Evolutionary conservation across 2,329 filamentous ascomycete genomes (phyloP).

Genomic region (Cercospora nicotianae): DNA sequence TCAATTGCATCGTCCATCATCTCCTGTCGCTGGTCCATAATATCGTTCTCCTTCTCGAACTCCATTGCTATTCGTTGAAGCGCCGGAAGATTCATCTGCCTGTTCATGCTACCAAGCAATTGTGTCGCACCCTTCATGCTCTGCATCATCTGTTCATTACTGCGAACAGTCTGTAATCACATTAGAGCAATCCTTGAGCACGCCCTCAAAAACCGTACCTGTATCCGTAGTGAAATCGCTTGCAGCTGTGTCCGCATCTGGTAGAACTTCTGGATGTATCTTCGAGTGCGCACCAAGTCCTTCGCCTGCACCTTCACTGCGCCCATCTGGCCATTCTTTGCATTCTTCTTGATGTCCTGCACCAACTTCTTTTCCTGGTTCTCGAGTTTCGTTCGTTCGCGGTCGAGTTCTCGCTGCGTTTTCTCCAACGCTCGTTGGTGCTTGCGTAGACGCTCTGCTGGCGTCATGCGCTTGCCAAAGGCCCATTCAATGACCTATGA

Average conservation of each 20-base stretch:
- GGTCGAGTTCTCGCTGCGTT: constrained; percentile 92
- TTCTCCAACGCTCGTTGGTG: constrained; percentile 97
- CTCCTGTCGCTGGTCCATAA: constrained; percentile 98
- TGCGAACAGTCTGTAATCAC: constrained; percentile 75
- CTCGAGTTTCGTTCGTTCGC: constrained; percentile 92
- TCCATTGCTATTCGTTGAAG: constrained; percentile 98
- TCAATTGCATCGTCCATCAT: constrained; percentile 99
- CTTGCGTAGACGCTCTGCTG: constrained; percentile 84
- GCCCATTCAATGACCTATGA: constrained; percentile 93
- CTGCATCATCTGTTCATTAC: constrained; percentile 99
- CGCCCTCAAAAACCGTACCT: constrained; percentile 57
- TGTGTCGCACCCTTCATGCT: constrained; percentile 97
- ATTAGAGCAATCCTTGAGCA: constrained; percentile 3
- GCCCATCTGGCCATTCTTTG: constrained; percentile 98
- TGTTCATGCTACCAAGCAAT: constrained; percentile 94
- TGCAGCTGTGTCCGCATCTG: constrained; percentile 96
- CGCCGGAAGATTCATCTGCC: constrained; percentile 93
- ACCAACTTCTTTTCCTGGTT: constrained; percentile 98
- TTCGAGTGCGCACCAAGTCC: constrained; percentile 89
- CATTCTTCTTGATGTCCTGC: constrained; percentile 94
- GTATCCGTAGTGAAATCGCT: constrained; percentile 90
- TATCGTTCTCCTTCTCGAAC: constrained; percentile 97
- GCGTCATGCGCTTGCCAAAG: constrained; percentile 98
- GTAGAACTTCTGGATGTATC: constrained; percentile 98
- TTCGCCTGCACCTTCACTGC: constrained; percentile 98